phyloP scores from a whole-genome alignment of 805 yeast genomes.

The Groenewaldozyma salmanticensis region DNA sequence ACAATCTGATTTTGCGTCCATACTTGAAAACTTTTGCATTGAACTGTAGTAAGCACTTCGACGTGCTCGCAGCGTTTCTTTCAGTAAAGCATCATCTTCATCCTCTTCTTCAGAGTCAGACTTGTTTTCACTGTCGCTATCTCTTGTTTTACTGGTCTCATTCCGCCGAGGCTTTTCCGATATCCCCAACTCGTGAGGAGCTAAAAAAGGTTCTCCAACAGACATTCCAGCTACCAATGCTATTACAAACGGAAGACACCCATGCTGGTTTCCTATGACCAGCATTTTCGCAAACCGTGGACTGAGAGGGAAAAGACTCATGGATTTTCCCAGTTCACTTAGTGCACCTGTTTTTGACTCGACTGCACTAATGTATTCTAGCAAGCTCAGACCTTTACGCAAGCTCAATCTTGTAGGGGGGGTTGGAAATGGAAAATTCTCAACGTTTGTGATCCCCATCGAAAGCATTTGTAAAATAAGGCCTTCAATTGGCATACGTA shows the following conservation, averaged over 20 bases:
- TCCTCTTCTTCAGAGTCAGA: slow-evolving; percentile 26
- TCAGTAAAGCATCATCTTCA: slow-evolving; percentile 23
- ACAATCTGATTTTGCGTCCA: slow-evolving; percentile 71
- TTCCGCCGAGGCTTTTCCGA: slow-evolving; percentile 5
- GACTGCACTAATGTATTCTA: slow-evolving; percentile 73
- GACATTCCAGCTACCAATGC: slow-evolving; percentile 87
- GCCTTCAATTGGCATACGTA: slow-evolving; percentile 93
- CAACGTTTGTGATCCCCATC: slow-evolving; percentile 87
- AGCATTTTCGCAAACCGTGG: slow-evolving; percentile 91
- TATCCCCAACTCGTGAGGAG: slow-evolving; percentile 65
- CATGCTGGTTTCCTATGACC: slow-evolving; percentile 76
- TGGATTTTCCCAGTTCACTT: slow-evolving; percentile 71
- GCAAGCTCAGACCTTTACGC: slow-evolving; percentile 53
- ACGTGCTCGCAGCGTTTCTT: slow-evolving; percentile 31
- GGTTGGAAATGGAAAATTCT: slow-evolving; percentile 94
- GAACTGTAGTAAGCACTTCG: slow-evolving; percentile 50
- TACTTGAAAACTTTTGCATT: slow-evolving; percentile 47
- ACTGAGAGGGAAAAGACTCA: slow-evolving; percentile 86
- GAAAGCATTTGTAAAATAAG: slow-evolving; percentile 93
- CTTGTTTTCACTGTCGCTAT: slow-evolving; percentile 13
- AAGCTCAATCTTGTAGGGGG: slow-evolving; percentile 65
- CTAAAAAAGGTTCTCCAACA: slow-evolving; percentile 84
- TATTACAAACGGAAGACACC: slow-evolving; percentile 78
- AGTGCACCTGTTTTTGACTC: slow-evolving; percentile 38
- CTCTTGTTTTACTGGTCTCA: slow-evolving; percentile 1